These are phyloP conservation scores for Rhamnella rubrinervis DNA, from an alignment of 331 rosid genomes.

Conservation along the genomic window DNA sequence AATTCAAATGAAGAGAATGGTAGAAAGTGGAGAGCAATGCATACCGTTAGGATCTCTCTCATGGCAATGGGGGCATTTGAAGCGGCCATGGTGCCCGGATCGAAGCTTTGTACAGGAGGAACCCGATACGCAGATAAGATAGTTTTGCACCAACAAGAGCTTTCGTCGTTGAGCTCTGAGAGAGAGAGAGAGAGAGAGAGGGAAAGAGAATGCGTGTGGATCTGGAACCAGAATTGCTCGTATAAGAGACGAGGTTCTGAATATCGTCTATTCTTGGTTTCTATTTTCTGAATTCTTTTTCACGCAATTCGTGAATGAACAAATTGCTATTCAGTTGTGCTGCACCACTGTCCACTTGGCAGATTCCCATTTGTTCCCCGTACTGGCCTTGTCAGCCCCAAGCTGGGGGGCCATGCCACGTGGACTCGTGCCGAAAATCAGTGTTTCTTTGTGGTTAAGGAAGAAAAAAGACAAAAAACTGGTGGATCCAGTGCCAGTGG, in stretches of 20 bases:
- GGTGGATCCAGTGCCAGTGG: too few species aligned
- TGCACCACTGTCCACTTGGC: too few species aligned
- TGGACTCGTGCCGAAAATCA: too few species aligned
- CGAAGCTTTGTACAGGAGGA: slow-evolving; percentile 26
- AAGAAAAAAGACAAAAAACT: too few species aligned
- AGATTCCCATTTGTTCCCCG: too few species aligned
- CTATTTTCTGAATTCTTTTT: not conserved
- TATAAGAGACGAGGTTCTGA: too few species aligned
- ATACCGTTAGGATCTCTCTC: slow-evolving; percentile 67
- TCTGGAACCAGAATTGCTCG: slow-evolving; percentile 3
- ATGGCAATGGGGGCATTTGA: slow-evolving; percentile 66
- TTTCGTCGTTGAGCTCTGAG: slow-evolving; percentile 7
- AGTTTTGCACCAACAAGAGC: slow-evolving; percentile 5
- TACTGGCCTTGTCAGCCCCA: too few species aligned
- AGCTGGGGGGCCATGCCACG: too few species aligned
- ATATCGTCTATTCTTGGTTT: too few species aligned
- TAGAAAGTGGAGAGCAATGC: not conserved
- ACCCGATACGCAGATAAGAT: slow-evolving; percentile 16
- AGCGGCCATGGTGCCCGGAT: slow-evolving; percentile 52
- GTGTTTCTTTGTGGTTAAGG: too few species aligned
- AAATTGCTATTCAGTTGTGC: too few species aligned
- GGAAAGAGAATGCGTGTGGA: slow-evolving; percentile 14
- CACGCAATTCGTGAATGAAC: slow-evolving; percentile 3
- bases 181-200: not conserved
- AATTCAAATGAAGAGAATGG: not conserved